These are phyloP conservation scores for Malassezia dermatis DNA, from an alignment of 1,284 basidiomycete genomes.

Conservation along the genomic window DNA sequence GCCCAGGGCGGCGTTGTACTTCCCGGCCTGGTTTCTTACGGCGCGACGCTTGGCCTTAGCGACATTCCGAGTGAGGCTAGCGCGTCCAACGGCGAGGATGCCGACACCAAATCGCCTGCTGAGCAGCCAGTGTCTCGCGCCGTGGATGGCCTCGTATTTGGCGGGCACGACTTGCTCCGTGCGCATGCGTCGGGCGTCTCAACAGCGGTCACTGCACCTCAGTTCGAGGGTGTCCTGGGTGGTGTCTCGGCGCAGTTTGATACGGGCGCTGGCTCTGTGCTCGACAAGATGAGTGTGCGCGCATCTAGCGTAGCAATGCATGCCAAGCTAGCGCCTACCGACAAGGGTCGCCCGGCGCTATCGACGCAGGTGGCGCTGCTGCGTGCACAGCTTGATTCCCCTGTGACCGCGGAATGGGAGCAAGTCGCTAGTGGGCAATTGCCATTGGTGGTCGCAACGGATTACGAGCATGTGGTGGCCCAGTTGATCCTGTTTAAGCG, in stretches of 20 bases:
- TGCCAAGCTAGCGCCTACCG: slow-evolving; percentile 54
- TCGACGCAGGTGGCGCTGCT: slow-evolving; percentile 64
- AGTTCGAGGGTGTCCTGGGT: slow-evolving; percentile 50
- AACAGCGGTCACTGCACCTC: slow-evolving; percentile 53
- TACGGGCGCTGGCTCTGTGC: slow-evolving; percentile 24
- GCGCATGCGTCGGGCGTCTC: slow-evolving; percentile 56
- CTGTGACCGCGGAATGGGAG: slow-evolving; percentile 52
- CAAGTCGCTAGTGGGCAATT: slow-evolving; percentile 51
- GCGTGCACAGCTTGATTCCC: slow-evolving; percentile 54
- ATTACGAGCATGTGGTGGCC: slow-evolving; percentile 65
- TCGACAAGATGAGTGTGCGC: slow-evolving; percentile 60
- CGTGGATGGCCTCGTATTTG: slow-evolving; percentile 32
- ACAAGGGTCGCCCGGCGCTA: slow-evolving; percentile 53
- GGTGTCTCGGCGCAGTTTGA: slow-evolving; percentile 50
- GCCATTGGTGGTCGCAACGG: slow-evolving; percentile 61
- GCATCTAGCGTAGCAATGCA: slow-evolving; percentile 64
- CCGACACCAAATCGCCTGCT: slow-evolving; percentile 6
- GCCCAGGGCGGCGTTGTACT: slow-evolving; percentile 19
- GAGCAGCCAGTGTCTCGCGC: slow-evolving; percentile 16
- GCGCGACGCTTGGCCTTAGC: slow-evolving; percentile 30
- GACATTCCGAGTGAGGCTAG: slow-evolving; percentile 30
- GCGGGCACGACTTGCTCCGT: slow-evolving; percentile 30
- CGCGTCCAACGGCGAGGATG: slow-evolving; percentile 24
- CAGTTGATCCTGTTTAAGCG: slow-evolving; percentile 63
- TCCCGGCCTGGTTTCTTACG: slow-evolving; percentile 23